These are phyloP conservation scores for Hymenoscyphus fraxineus DNA, from an alignment of 2,329 filamentous ascomycete species.

Conservation along the genomic window DNA sequence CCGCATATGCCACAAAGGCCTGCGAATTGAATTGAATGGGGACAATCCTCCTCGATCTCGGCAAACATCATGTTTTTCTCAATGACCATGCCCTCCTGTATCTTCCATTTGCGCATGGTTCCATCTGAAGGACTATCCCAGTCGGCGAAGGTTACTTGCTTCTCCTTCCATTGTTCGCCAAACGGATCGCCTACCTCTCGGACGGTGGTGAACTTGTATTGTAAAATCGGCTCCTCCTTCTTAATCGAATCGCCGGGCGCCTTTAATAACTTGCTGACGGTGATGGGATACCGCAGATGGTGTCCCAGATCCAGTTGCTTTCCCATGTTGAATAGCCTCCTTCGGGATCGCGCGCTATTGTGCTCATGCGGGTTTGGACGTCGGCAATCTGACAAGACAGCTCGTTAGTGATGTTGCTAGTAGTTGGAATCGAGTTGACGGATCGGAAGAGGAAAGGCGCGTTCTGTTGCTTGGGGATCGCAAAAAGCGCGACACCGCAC, in stretches of 20 bases:
- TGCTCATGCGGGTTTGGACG: constrained; percentile 31
- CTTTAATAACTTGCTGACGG: constrained; percentile 80
- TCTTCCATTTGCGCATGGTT: constrained; percentile 70
- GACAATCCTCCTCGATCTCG: constrained; percentile 85
- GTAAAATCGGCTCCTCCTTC: constrained; percentile 74
- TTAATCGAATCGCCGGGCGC: constrained; percentile 69
- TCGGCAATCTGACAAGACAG: neutral
- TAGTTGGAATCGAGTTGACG: neutral
- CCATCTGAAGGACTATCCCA: constrained; percentile 86
- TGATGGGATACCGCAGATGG: constrained; percentile 86
- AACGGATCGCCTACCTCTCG: constrained; percentile 69
- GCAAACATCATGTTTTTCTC: constrained; percentile 56
- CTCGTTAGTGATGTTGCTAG: constrained; percentile 17
- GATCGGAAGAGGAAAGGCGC: neutral
- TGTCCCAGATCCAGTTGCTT: constrained; percentile 51
- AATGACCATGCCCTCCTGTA: constrained; percentile 64
- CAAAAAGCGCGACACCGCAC: constrained; percentile 6
- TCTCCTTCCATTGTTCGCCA: constrained; percentile 60
- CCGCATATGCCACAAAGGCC: constrained; percentile 90
- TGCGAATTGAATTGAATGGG: constrained; percentile 85
- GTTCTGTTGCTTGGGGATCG: neutral
- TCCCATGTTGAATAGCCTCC: constrained; percentile 39
- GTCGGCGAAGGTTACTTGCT: constrained; percentile 66
- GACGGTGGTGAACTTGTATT: constrained; percentile 80
- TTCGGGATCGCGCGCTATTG: constrained; percentile 24